Conservation (phyloP, 805 yeast species). For the Yarrowia porcina region DNA sequence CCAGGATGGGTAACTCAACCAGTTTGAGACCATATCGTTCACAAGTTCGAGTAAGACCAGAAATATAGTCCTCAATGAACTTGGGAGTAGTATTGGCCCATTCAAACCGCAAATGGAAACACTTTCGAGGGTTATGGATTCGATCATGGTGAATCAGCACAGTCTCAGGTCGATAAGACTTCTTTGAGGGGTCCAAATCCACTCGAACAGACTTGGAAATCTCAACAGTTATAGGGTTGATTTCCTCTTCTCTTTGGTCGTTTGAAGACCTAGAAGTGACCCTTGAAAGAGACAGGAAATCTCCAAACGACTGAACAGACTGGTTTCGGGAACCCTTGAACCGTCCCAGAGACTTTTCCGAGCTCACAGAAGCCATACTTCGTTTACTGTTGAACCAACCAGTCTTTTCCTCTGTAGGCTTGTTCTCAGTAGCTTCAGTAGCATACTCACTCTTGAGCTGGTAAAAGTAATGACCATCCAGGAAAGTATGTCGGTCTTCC, state of each 20-base stretch:
- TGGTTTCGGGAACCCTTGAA: neutral
- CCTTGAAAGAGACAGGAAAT: neutral
- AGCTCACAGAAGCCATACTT: slow-evolving; percentile 3
- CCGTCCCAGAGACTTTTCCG: neutral
- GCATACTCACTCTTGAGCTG: slow-evolving; percentile 58
- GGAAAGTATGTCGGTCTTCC: slow-evolving; percentile 72
- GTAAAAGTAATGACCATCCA: slow-evolving; percentile 93
- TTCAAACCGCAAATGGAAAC: slow-evolving; percentile 85
- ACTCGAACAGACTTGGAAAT: slow-evolving; percentile 64
- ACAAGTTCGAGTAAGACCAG: slow-evolving; percentile 75
- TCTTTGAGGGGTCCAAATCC: slow-evolving; percentile 69
- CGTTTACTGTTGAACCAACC: slow-evolving; percentile 24
- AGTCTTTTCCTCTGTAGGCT: neutral
- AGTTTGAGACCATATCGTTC: slow-evolving; percentile 77
- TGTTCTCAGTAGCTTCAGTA: slow-evolving; percentile 23
- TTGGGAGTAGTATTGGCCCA: slow-evolving; percentile 92
- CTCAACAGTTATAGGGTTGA: slow-evolving; percentile 27
- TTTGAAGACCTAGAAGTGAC: neutral
- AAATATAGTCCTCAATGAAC: slow-evolving; percentile 72
- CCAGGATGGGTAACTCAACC: slow-evolving; percentile 91
- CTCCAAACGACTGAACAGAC: slow-evolving; percentile 15
- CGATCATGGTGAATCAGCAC: slow-evolving; percentile 84
- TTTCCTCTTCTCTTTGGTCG: neutral
- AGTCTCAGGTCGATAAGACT: slow-evolving; percentile 74
- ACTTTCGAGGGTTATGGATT: slow-evolving; percentile 91